Evolutionary conservation across 1,139 yeast genomes (phyloP).

Genomic region (Hyphopichia khmerensis): DNA sequence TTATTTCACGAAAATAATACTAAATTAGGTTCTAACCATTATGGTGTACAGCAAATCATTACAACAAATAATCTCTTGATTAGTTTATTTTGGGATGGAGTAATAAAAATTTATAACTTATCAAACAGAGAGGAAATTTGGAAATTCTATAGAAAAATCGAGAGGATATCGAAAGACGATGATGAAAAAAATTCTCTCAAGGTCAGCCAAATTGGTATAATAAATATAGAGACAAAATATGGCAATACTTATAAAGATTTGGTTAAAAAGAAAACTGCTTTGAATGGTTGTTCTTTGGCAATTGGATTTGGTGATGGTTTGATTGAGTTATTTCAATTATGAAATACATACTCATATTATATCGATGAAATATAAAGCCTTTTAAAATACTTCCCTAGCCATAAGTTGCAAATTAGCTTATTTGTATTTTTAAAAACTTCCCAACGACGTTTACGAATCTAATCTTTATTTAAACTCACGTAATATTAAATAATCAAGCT

Average conservation of each 20-base stretch:
- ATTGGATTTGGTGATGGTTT: constrained; percentile 44
- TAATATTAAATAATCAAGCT: too few species aligned
- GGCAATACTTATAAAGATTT: constrained; percentile 9
- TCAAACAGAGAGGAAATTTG: constrained; percentile 7
- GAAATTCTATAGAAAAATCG: not conserved
- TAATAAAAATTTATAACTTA: constrained; percentile 21
- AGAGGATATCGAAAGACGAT: constrained; percentile 2
- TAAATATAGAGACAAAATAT: not conserved
- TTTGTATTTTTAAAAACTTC: too few species aligned
- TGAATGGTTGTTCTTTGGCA: constrained; percentile 17
- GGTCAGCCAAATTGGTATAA: not conserved
- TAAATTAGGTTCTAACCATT: constrained; percentile 13
- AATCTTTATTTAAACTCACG: too few species aligned
- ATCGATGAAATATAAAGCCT: too few species aligned
- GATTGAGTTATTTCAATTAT: constrained; percentile 12
- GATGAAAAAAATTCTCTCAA: not conserved
- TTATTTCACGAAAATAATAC: constrained; percentile 17
- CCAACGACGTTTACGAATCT: too few species aligned
- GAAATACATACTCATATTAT: too few species aligned
- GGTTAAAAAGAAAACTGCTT: constrained; percentile 11
- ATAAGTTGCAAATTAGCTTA: too few species aligned
- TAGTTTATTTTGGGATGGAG: constrained; percentile 45
- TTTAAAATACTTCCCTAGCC: too few species aligned
- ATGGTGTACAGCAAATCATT: constrained; percentile 22
- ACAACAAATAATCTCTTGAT: constrained; percentile 9